Base-by-base conservation (phyloP, 768 basidiomycete genomes). In the Trametes meyenii region DNA sequence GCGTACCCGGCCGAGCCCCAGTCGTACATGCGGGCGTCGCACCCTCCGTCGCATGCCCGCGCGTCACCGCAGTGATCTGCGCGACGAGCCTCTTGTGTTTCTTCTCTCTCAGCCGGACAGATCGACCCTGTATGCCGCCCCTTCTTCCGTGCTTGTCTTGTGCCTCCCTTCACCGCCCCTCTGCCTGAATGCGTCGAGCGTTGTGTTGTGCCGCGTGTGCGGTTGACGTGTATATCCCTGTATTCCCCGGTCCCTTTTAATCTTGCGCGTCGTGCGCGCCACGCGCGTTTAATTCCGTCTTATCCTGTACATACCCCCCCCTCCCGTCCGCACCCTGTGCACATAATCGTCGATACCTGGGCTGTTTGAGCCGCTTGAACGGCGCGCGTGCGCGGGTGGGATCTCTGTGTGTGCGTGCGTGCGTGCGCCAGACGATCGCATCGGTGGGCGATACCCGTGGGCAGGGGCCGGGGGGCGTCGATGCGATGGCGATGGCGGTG, bases 21-120 rank as follows among this genome's bases (percentile, higher is more conserved):
- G 60, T 81, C 80, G 21, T 83, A 82, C 65, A 74, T 82, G 69
- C 74, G 80, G 17, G 74, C 78, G 36, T 77, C 80, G 44, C 80
- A 80, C 57, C 62, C 69, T 43, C 74, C 78, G 29, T 74, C 73
- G 52, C 77, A 77, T 52, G 75, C 72, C 10, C 75, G 72, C 11
- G 71, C 74, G 5, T 77, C 77, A 10, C 75, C 76, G 68, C 33
- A 72, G 65, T 69, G 62, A 66, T 60, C 48, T 43, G 26, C 57
- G 45, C 19, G 23, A 2, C 19, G 29, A 29, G 38, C n/a, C 42
- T 17, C 8, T 11, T 36, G 24, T 35, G 3, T 7, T 21, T 19
- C 14, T 42, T 45, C 6, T 39, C 35, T 46, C 54, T n/a, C 49
- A 14, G 36, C 50, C 36, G 57, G 57, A 58, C 57, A 39, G 38